Evolutionary conservation across 345 rosid species (phyloP).

Genomic region (Gossypium turneri): DNA sequence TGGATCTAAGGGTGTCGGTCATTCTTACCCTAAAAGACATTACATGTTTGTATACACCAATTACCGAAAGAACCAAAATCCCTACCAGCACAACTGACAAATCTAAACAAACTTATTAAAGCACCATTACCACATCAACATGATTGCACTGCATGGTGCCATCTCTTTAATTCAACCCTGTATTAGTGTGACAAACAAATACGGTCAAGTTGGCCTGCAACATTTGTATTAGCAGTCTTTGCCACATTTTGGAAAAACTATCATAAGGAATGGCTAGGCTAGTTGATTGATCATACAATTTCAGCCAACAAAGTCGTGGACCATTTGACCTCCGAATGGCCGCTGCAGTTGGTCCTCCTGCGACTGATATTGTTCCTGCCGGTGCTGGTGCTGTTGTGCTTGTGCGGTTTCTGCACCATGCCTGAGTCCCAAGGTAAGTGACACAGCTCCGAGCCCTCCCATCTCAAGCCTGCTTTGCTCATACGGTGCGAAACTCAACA

Average conservation of each 20-base stretch:
- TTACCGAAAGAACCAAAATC: background rate
- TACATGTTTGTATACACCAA: background rate
- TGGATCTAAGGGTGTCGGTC: background rate
- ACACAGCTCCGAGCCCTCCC: slow-evolving; percentile 43
- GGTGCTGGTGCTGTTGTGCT: slow-evolving; percentile 39
- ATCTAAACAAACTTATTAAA: background rate
- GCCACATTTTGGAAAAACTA: background rate
- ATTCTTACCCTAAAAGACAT: background rate
- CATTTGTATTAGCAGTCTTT: background rate
- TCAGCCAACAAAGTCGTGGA: slow-evolving; percentile 53
- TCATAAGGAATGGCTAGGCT: background rate
- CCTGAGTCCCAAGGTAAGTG: slow-evolving; percentile 53
- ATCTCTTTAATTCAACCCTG: background rate
- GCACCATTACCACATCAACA: background rate
- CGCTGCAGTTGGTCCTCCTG: slow-evolving; percentile 38
- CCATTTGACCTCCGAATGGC: slow-evolving; percentile 45
- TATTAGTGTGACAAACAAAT: background rate
- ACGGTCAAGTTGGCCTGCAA: background rate
- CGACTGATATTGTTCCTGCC: slow-evolving; percentile 28
- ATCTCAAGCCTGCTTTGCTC: slow-evolving; percentile 34
- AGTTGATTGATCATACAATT: background rate
- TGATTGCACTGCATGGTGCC: background rate
- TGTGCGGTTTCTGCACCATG: slow-evolving; percentile 44
- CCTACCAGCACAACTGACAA: background rate
- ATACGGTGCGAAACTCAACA: slow-evolving; percentile 36